Percentiles rank a stretch among this genome's conserved stretches.
These are phyloP conservation scores for Aspergillus ochraceoroseus DNA, from an alignment of 2,329 filamentous ascomycete genomes.

Conservation along the genomic window DNA sequence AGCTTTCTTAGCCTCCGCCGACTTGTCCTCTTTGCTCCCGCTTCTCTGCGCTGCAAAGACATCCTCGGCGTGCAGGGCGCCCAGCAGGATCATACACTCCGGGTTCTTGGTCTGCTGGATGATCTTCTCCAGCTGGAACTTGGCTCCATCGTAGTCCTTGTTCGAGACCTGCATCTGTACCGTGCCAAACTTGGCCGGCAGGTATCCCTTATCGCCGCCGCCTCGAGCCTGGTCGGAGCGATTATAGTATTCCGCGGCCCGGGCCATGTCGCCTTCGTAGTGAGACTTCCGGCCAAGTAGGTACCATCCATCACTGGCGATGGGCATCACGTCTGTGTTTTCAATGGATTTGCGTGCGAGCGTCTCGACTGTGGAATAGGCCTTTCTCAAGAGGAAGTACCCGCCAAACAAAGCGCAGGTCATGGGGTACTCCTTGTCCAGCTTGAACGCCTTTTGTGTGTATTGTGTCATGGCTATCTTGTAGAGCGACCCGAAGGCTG, in stretches of 20 bases:
- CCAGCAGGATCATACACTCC: constrained; percentile 87
- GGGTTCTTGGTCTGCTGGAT: constrained; percentile 75
- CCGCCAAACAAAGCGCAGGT: constrained; percentile 85
- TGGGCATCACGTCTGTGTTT: constrained; percentile 89
- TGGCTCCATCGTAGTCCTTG: constrained; percentile 83
- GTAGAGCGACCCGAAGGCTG: constrained; percentile 78
- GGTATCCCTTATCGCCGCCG: constrained; percentile 80
- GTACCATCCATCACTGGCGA: constrained; percentile 98
- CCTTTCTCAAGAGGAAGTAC: constrained; percentile 82
- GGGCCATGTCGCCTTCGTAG: constrained; percentile 67
- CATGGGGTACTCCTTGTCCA: constrained; percentile 84
- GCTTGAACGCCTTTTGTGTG: constrained; percentile 87
- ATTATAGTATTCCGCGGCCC: constrained; percentile 79
- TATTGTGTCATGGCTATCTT: constrained; percentile 93
- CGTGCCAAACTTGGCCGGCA: constrained; percentile 90
- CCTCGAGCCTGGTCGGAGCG: constrained; percentile 88
- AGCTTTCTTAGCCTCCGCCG: constrained; percentile 77
- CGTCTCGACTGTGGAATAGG: constrained; percentile 73
- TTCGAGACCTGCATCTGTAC: constrained; percentile 83
- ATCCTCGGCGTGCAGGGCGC: constrained; percentile 89
- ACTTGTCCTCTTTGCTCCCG: constrained; percentile 84
- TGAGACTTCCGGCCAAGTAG: constrained; percentile 87
- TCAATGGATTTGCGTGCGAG: constrained; percentile 91
- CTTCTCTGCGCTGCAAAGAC: constrained; percentile 74
- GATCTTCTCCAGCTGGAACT: constrained; percentile 90